Percentiles rank a stretch among this genome's conserved stretches.
Conservation (phyloP, 2,329 filamentous ascomycete species). For the Sporothrix brunneoviolacea region DNA sequence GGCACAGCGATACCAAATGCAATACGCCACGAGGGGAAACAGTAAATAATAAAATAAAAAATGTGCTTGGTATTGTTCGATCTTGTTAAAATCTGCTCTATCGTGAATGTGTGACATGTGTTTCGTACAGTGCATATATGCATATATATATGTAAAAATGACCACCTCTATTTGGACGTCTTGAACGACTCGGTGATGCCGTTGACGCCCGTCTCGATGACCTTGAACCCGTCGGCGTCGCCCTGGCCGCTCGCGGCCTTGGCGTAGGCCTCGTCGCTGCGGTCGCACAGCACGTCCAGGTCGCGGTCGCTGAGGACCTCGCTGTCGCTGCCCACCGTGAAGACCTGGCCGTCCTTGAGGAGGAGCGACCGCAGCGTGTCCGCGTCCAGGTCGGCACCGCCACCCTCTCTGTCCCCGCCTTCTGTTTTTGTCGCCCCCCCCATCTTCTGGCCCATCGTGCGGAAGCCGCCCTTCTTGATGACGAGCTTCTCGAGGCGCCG, state of each 20-base stretch:
- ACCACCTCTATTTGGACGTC: background rate
- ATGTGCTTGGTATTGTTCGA: too few species aligned
- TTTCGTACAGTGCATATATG: too few species aligned
- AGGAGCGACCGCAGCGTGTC: conserved; percentile 57
- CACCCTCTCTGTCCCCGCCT: conserved; percentile 22
- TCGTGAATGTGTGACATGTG: too few species aligned
- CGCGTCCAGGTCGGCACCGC: conserved; percentile 46
- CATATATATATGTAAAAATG: too few species aligned
- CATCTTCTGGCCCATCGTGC: conserved; percentile 58
- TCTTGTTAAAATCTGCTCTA: too few species aligned
- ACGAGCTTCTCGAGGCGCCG: conserved; percentile 88
- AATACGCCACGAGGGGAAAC: too few species aligned
- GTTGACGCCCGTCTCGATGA: conserved; percentile 67
- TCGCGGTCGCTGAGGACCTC: conserved; percentile 70
- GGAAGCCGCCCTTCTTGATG: conserved; percentile 87
- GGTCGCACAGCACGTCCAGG: conserved; percentile 70
- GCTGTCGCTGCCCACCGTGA: conserved; percentile 49
- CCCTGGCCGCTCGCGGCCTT: conserved; percentile 74
- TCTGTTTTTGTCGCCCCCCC: conserved; percentile 36
- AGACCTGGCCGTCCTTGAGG: conserved; percentile 65
- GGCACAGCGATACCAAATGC: too few species aligned
- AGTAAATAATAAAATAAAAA: too few species aligned
- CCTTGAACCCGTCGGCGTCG: conserved; percentile 62
- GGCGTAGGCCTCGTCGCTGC: conserved; percentile 57
- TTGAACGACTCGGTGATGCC: conserved; percentile 34